Conservation (phyloP, 306 rosid genomes). For the Cajanus cajan region DNA sequence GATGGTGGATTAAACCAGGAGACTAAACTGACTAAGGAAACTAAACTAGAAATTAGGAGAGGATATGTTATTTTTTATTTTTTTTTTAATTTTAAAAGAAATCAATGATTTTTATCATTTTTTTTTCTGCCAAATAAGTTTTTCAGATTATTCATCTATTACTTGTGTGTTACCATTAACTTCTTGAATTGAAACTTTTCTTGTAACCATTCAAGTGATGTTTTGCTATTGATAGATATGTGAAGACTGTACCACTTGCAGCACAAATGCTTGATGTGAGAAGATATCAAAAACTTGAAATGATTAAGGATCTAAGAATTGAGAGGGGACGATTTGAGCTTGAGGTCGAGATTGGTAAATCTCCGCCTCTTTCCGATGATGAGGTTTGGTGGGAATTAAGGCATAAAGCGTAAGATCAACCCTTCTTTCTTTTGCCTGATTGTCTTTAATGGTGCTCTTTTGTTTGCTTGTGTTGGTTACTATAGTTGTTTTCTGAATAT, state of each 20-base stretch:
- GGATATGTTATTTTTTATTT: too few species aligned
- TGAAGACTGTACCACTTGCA: conserved; percentile 92
- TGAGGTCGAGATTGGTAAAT: conserved; percentile 90
- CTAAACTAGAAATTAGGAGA: too few species aligned
- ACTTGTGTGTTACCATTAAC: conserved; percentile 12
- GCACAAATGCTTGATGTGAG: conserved; percentile 92
- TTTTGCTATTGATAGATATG: conserved; percentile 65
- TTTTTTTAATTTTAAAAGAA: background rate
- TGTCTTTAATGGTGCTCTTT: conserved; percentile 27
- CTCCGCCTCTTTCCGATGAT: conserved; percentile 95
- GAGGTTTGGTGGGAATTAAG: conserved; percentile 85
- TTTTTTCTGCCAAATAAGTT: background rate
- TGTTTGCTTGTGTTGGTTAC: background rate
- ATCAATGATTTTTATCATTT: background rate
- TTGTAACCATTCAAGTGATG: background rate
- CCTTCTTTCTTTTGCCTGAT: conserved; percentile 17
- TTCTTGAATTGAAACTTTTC: conserved; percentile 12
- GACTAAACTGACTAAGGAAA: too few species aligned
- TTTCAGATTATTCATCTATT: conserved; percentile 7
- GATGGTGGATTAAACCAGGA: too few species aligned
- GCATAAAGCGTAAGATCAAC: conserved; percentile 71
- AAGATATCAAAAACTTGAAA: conserved; percentile 84
- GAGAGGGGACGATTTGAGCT: conserved; percentile 72
- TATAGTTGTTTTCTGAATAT: conserved; percentile 12
- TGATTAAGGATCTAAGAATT: conserved; percentile 61